Base-by-base conservation (phyloP, 805 yeast genomes). In the Candida sithepensis region DNA sequence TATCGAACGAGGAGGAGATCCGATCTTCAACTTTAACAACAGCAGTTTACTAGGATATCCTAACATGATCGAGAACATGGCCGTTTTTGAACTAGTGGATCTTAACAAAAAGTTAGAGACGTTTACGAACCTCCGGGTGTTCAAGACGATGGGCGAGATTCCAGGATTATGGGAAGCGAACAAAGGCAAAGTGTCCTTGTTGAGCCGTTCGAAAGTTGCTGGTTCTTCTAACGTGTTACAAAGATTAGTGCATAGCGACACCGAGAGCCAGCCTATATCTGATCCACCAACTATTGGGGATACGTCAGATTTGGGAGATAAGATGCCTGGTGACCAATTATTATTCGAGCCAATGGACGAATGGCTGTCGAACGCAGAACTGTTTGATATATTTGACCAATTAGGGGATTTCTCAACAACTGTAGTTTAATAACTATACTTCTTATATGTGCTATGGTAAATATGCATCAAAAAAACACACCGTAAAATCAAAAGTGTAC, bases 1-100 rank as follows among this genome's bases (percentile, higher is more conserved):
- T 44, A 22, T 55, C 28, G 56, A 53, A 32, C 49, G 44, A 21
- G 50, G 47, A 9, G 56, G 59, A 1, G 36, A 38, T 13, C 57
- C 59, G 0, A 39, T 57, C 23, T 55, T 56, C 34, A 45, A 53
- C 21, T 48, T 51, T 33, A 43, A 39, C 8, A 44, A 41, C 32
- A 41, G 47, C 2, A 24, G 41, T 1, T 37, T 47, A 36, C 18
- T 20, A 13, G 36, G 43, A 1, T 32, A 43, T n/a, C 30, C 43
- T 21, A 45, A 47, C 47, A 28, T 45, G 39, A 23, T 53, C 19
- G 53, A 47, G 20, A 21, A 33, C 4, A 21, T 41, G 20, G 43
- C 48, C 5, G 9, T 20, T 2, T 22, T 21, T 9, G 43, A 45
- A 12, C 43, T 55, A 10, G 22, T 33, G 2, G 28, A 39, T 5